Base-by-base conservation (phyloP, 805 yeast genomes). In the Metschnikowia santaceciliae region DNA sequence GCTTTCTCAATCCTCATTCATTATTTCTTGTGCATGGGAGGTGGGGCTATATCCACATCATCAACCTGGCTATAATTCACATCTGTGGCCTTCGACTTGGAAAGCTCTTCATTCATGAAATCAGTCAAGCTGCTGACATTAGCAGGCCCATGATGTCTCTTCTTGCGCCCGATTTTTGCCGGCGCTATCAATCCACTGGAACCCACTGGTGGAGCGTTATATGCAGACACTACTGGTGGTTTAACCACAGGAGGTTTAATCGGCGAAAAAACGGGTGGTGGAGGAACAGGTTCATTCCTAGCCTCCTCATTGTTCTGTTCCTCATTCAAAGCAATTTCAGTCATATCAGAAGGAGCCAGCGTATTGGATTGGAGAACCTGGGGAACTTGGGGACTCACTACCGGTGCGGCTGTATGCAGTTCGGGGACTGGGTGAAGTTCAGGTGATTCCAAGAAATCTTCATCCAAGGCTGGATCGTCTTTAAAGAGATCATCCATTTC, bases 41-140 rank as follows among this genome's bases (percentile, higher is more conserved):
- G 59, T 11, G 60, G 54, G 6, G 57, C 48, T 1, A 48, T 48
- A 7, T 41, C 49, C 26, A n/a, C 49, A 19, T 47, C n/a, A 3
- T 22, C 42, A 11, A 22, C 20, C 14, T 37, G 38, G 14, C 46
- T 22, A n/a, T 51, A 41, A 19, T 56, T 60, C 11, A 59, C 53
- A 46, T 74, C 78, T 42, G 55, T 42, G 37, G 66, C 68, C 49
- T 72, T 72, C 1, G 77, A 72, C 52, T 68, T 73, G 32, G 66
- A 68, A 41, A 74, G 63, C 52, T 74, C 78, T 54, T 73, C 77
- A 52, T 73, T 71, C 77, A 74, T 71, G 51, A 67, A 71, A 44
- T 69, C 74, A 41, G 61, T 66, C 42, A 74, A 60, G 10, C 64
- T 74, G 30, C 55, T 62, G 14, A 60, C 49, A 15, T 60, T 61